Evolutionary conservation across 805 yeast genomes (phyloP).

Genomic region (Candida pseudofarinosa): DNA sequence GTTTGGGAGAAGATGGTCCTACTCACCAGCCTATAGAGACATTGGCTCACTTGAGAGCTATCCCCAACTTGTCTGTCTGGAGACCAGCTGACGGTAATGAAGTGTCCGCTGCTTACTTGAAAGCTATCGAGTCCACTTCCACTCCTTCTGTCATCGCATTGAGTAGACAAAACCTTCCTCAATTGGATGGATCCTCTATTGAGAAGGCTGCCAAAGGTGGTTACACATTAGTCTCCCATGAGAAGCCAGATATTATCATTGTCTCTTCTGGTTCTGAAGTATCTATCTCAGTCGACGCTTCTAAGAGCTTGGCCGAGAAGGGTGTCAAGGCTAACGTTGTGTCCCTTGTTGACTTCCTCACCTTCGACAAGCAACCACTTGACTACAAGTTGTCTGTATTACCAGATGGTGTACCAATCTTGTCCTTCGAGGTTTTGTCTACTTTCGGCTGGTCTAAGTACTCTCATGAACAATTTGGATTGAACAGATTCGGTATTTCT

Average conservation of each 20-base stretch:
- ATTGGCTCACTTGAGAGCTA: slow-evolving; percentile 79
- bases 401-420: slow-evolving; percentile 91
- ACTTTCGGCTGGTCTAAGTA: slow-evolving; percentile 91
- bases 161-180: slow-evolving; percentile 87
- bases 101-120: slow-evolving; percentile 75
- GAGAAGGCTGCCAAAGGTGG: slow-evolving; percentile 96
- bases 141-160: slow-evolving; percentile 76
- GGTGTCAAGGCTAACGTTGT: slow-evolving; percentile 81
- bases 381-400: slow-evolving; percentile 82
- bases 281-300: slow-evolving; percentile 73
- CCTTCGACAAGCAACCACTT: slow-evolving; percentile 78
- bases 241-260: slow-evolving; percentile 64
- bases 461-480: slow-evolving; percentile 94
- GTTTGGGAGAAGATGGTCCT: slow-evolving; percentile 92
- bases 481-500: slow-evolving; percentile 94
- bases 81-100: slow-evolving; percentile 95
- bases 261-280: slow-evolving; percentile 97
- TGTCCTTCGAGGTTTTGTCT: slow-evolving; percentile 91
- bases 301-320: slow-evolving; percentile 60
- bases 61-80: slow-evolving; percentile 81
- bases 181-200: slow-evolving; percentile 85
- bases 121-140: slow-evolving; percentile 54
- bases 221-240: slow-evolving; percentile 61
- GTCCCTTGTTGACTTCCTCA: slow-evolving; percentile 87
- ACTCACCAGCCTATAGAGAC: slow-evolving; percentile 92